Evolutionary conservation across 192 early-diverging fungal genomes (phyloP), one percentile per base, ranked within the genome.

Genomic region (Linnemannia hyalina): DNA sequence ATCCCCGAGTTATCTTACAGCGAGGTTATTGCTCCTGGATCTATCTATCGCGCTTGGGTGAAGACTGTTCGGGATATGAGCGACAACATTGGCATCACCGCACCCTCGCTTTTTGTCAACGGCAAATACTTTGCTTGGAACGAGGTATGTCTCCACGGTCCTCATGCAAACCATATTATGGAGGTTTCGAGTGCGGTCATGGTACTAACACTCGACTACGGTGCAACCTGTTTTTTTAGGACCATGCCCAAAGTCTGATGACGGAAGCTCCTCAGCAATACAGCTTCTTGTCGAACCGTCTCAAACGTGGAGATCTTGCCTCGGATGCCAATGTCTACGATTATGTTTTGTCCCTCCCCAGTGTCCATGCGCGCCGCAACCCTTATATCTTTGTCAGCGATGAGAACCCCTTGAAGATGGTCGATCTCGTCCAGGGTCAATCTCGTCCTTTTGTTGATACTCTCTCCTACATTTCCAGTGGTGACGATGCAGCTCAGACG

Each of bases 91-190:
- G 82, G 83, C 3, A 60, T 77, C 54, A 80, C 32, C 20, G 70
- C 16, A 49, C 60, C 87, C 1, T 77, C 90, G 9, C 76, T 93
- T 2, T 98, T 97, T 91, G 77, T 95, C 49, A 98, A 98, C 81
- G 97, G 97, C 70, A 95, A 94, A 81, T 92, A 92, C 77, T 83
- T 94, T 76, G 90, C 91, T 18, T 83, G 95, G 78, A 90, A 85
- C 63, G 92, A 93, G n/a, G 91, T 89, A 85, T 42, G 52, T 47
- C 29, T 44, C n/a, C 18, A 8, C 16, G 23, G 49, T 36, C 35
- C 15, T 52, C 49, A n/a, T 42, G 32, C 46, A 35, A 15, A 41
- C 47, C 44, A 73, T 38, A 36, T 71, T 60, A 68, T 41, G 11
- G 40, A 15, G 15, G 8, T 10, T 72, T 42, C 7, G 13, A 72